Evolutionary conservation across 2,329 filamentous ascomycete species (phyloP).

Genomic region (Aspergillus ibericus): DNA sequence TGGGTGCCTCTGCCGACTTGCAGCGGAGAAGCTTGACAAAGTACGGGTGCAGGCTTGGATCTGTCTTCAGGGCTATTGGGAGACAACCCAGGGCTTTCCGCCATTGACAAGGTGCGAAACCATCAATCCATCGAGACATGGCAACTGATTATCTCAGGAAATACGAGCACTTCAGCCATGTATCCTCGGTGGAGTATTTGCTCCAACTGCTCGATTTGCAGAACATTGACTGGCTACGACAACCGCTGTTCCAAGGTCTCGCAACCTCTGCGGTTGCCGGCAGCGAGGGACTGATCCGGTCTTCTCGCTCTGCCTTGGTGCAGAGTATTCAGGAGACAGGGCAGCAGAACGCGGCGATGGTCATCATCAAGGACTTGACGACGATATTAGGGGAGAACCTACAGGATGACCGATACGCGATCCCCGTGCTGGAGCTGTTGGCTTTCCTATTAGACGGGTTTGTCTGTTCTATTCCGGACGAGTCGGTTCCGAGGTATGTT

Average conservation of each 20-base stretch:
- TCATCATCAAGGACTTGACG: conserved; percentile 54
- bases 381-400: conserved; percentile 56
- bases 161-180: conserved; percentile 47
- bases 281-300: conserved; percentile 45
- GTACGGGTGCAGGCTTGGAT: conserved; percentile 62
- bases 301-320: conserved; percentile 44
- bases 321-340: conserved; percentile 30
- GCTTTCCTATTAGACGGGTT: conserved; percentile 72
- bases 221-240: conserved; percentile 36
- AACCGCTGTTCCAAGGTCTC: conserved; percentile 44
- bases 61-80: conserved; percentile 45
- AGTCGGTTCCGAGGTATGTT: conserved; percentile 44
- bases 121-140: conserved; percentile 11
- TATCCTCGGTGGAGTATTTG: conserved; percentile 47
- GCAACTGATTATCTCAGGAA: conserved; percentile 28
- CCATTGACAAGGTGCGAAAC: conserved; percentile 42
- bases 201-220: conserved; percentile 42
- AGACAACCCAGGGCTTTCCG: conserved; percentile 33
- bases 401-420: conserved; percentile 66
- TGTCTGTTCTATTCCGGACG: conserved; percentile 39
- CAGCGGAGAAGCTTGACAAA: conserved; percentile 86
- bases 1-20: conserved; percentile 63
- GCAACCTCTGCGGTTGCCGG: conserved; percentile 48
- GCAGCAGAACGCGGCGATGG: conserved; percentile 40
- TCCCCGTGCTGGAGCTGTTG: conserved; percentile 74